Conservation (phyloP, 495 filamentous ascomycete species). For the Aspergillus nanangensis region DNA sequence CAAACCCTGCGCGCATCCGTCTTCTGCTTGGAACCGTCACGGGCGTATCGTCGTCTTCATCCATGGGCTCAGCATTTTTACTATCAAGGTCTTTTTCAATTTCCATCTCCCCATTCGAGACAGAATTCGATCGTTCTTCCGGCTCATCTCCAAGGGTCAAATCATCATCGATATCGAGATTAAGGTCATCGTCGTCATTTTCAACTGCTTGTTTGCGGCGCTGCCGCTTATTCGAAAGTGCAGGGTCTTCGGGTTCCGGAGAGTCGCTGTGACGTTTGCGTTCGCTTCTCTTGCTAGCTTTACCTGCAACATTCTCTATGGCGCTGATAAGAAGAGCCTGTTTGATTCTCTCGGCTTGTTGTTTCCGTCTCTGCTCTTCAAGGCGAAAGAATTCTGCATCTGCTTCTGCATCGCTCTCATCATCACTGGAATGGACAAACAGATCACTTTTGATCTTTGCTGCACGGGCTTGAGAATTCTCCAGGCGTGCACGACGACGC, state of each 20-base stretch:
- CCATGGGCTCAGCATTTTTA: background rate
- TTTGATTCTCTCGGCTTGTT: conserved; percentile 44
- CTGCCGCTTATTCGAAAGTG: conserved; percentile 28
- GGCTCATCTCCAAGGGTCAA: conserved; percentile 28
- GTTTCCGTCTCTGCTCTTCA: conserved; percentile 56
- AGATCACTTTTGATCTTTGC: conserved; percentile 78
- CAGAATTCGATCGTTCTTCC: conserved; percentile 5
- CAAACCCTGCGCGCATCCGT: conserved; percentile 42
- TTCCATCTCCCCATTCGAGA: conserved; percentile 8
- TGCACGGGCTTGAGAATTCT: conserved; percentile 57
- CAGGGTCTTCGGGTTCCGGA: conserved; percentile 12
- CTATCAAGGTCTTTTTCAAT: conserved; percentile 6
- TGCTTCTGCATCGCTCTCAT: conserved; percentile 67
- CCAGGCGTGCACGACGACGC: conserved; percentile 48
- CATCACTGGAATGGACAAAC: conserved; percentile 74
- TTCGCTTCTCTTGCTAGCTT: conserved; percentile 17
- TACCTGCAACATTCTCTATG: conserved; percentile 39
- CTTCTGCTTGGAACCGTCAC: conserved; percentile 25
- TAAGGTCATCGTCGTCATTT: conserved; percentile 29
- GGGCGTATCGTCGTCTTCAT: conserved; percentile 29
- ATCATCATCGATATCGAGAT: conserved; percentile 39
- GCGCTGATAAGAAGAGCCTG: conserved; percentile 50
- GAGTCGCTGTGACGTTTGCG: conserved; percentile 35
- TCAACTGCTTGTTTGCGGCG: conserved; percentile 24
- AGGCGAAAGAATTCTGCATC: conserved; percentile 65